Evolutionary conservation across 1,284 basidiomycete species (phyloP).

Genomic region (Sporisorium scitamineum): DNA sequence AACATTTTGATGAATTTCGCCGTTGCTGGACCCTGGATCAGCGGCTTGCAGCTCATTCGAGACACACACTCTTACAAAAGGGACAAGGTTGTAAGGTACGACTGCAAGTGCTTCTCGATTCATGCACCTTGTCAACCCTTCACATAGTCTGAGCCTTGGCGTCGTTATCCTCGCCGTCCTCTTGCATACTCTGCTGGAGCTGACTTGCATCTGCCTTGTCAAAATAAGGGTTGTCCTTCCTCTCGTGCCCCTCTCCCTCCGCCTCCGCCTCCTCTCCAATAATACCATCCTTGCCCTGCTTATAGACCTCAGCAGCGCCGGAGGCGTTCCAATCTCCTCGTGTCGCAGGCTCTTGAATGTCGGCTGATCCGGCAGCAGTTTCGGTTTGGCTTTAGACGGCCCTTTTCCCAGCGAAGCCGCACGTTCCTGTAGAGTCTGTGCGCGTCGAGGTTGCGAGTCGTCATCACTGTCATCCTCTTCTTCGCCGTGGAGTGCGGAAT

Average conservation of each 20-base stretch:
- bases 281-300: neutral
- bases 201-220: neutral
- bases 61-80: neutral
- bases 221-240: conserved; percentile 31
- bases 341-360: conserved; percentile 23
- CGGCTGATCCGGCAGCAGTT: conserved; percentile 41
- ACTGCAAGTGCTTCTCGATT: neutral
- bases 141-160: conserved; percentile 6
- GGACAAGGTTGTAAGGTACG: neutral
- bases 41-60: too few relatives aligned
- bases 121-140: neutral
- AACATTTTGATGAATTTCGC: too few relatives aligned
- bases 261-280: neutral
- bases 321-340: conserved; percentile 30
- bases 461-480: neutral
- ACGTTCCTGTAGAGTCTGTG: conserved; percentile 20
- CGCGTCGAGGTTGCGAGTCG: conserved; percentile 5
- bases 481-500: neutral
- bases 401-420: conserved; percentile 18
- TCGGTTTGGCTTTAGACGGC: conserved; percentile 19
- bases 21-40: too few relatives aligned
- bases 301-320: conserved; percentile 31
- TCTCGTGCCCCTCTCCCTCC: neutral
- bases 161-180: neutral
- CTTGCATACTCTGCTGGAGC: neutral